These are phyloP conservation scores for Vaccinium macrocarpon DNA, from an alignment of 148 eudicot species.

Conservation along the genomic window DNA sequence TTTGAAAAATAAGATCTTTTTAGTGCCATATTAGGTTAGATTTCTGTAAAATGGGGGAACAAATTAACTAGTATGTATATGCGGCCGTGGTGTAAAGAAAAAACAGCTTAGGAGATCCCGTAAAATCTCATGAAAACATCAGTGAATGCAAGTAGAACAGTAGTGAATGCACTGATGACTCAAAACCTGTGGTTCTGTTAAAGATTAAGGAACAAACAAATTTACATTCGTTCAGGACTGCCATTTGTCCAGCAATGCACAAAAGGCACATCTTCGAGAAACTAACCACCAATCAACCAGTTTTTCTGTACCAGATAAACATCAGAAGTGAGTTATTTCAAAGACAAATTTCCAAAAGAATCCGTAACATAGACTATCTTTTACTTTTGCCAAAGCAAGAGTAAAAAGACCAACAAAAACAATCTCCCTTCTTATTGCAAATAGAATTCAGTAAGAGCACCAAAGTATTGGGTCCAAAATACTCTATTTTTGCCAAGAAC, in stretches of 20 bases:
- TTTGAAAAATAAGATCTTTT: neutral
- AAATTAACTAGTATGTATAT: neutral
- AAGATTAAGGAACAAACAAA: neutral
- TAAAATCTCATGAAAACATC: too few species aligned
- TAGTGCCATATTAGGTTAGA: neutral
- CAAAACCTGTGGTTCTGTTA: neutral
- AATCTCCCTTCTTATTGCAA: slow-evolving; percentile 7
- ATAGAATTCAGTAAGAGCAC: neutral
- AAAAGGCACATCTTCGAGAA: neutral
- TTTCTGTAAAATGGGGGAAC: neutral
- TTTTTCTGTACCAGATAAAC: neutral
- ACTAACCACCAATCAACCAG: neutral
- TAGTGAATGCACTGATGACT: neutral
- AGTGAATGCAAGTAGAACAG: neutral
- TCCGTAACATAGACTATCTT: neutral
- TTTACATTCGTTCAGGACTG: neutral
- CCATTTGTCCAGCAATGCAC: neutral
- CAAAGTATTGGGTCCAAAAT: slow-evolving; percentile 7
- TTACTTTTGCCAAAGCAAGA: neutral
- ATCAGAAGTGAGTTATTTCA: neutral
- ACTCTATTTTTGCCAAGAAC: neutral
- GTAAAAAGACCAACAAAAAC: neutral
- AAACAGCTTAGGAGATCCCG: neutral
- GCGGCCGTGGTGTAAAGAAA: neutral
- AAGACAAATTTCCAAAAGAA: neutral